Conservation (phyloP, 2,329 filamentous ascomycete species). For the Zelopaecilomyces penicillatus region DNA sequence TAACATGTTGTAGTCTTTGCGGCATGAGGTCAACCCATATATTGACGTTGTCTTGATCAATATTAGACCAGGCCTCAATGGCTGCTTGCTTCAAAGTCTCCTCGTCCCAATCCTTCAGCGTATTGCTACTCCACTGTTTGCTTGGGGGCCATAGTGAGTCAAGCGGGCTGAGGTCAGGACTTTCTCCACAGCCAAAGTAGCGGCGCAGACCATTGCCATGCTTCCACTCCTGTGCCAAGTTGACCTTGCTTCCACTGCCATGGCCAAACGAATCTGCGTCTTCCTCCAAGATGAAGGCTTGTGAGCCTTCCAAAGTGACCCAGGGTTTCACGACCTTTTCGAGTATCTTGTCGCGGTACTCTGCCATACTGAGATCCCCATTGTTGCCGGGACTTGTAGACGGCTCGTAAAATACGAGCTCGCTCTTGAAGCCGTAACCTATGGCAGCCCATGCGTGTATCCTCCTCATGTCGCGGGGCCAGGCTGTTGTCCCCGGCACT, state of each 20-base stretch:
- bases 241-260: constrained; percentile 27
- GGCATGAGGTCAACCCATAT: constrained; percentile 31
- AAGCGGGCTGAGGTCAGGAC: constrained; percentile 28
- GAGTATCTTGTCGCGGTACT: constrained; percentile 26
- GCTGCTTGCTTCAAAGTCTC: constrained; percentile 23
- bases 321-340: constrained; percentile 26
- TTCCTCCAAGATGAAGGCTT: constrained; percentile 26
- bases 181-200: constrained; percentile 29
- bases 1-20: constrained; percentile 23
- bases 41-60: constrained; percentile 25
- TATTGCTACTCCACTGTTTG: constrained; percentile 25
- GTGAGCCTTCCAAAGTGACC: constrained; percentile 14
- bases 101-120: constrained; percentile 24
- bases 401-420: constrained; percentile 29
- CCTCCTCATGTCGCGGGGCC: constrained; percentile 25
- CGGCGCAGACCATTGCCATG: constrained; percentile 22
- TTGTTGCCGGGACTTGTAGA: constrained; percentile 24
- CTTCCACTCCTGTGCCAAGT: constrained; percentile 28
- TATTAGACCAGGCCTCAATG: constrained; percentile 19
- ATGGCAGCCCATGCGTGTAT: constrained; percentile 28
- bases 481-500: constrained; percentile 16
- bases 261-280: constrained; percentile 28
- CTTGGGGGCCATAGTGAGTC: constrained; percentile 26
- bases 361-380: constrained; percentile 25
- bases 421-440: constrained; percentile 29